These are phyloP conservation scores for Monilinia aucupariae DNA, from an alignment of 2,329 filamentous ascomycete species.

Conservation along the genomic window DNA sequence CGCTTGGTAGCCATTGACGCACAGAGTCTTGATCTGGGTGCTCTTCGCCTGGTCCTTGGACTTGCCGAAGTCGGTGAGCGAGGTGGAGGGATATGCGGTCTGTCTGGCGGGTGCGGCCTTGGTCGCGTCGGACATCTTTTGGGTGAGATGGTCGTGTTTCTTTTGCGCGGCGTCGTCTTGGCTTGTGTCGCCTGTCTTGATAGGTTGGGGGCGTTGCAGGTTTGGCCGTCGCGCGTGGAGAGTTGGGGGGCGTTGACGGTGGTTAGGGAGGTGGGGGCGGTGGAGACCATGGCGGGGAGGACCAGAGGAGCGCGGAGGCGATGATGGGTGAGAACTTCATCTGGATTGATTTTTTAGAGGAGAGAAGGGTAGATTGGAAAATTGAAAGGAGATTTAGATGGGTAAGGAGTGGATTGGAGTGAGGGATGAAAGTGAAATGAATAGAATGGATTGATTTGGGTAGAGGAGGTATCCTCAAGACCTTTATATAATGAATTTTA, in stretches of 20 bases:
- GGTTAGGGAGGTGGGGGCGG: not conserved
- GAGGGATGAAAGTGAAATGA: too few relatives aligned
- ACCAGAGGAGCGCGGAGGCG: not conserved
- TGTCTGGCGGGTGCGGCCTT: not conserved
- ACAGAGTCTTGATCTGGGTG: not conserved
- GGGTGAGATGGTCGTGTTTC: not conserved
- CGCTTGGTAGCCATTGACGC: not conserved
- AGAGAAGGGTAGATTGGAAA: not conserved
- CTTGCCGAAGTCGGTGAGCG: not conserved
- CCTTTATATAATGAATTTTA: not conserved
- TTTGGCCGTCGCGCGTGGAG: not conserved
- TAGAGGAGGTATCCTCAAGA: not conserved
- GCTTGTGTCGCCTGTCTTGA: not conserved
- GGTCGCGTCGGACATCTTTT: not conserved
- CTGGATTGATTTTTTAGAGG: not conserved
- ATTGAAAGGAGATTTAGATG: not conserved
- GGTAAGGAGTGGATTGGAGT: not conserved
- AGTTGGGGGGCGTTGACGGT: not conserved
- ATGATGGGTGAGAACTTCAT: slow-evolving; percentile 1
- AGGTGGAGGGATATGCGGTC: not conserved
- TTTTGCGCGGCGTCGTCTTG: not conserved
- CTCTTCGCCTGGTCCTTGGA: not conserved
- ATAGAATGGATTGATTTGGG: not conserved
- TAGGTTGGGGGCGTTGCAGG: not conserved
- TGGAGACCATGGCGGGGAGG: slow-evolving; percentile 5